phyloP scores from a whole-genome alignment of 2,329 filamentous ascomycete genomes.

The Fusarium nematophilum region DNA sequence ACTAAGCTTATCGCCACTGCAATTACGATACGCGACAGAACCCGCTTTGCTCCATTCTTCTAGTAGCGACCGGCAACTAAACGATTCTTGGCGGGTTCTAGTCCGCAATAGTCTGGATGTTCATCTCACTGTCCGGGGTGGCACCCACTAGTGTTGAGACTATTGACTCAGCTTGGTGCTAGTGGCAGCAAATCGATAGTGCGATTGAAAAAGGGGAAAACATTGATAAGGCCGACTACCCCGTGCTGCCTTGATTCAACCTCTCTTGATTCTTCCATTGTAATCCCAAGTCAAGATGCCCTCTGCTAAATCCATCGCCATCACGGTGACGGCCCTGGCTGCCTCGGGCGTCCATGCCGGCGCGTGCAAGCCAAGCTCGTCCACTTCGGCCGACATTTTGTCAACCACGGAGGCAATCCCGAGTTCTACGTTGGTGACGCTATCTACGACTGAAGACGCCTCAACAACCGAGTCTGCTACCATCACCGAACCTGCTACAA shows the following conservation, averaged over 20 bases:
- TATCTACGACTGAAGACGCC: not conserved
- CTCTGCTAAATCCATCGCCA: slow-evolving; percentile 16
- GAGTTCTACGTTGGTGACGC: not conserved
- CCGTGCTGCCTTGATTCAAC: not conserved
- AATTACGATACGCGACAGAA: too few relatives aligned
- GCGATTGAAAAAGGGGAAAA: too few relatives aligned
- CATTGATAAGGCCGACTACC: not conserved
- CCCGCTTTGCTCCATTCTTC: too few relatives aligned
- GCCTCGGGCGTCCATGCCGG: slow-evolving; percentile 10
- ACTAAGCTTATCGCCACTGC: too few relatives aligned
- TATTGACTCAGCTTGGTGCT: too few relatives aligned
- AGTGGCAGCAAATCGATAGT: too few relatives aligned
- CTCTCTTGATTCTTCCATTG: not conserved
- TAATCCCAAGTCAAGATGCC: slow-evolving; percentile 6
- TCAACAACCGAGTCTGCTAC: slow-evolving; percentile 2
- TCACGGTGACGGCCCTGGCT: slow-evolving; percentile 20
- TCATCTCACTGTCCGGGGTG: too few relatives aligned
- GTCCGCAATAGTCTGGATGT: too few relatives aligned
- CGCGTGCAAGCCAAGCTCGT: not conserved
- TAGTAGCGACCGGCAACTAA: too few relatives aligned
- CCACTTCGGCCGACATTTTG: not conserved
- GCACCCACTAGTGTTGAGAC: too few relatives aligned
- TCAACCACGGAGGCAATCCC: not conserved
- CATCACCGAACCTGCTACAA: not conserved
- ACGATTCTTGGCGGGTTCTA: too few relatives aligned